phyloP scores from a whole-genome alignment of 805 yeast species.

The Lachancea quebecensis region DNA sequence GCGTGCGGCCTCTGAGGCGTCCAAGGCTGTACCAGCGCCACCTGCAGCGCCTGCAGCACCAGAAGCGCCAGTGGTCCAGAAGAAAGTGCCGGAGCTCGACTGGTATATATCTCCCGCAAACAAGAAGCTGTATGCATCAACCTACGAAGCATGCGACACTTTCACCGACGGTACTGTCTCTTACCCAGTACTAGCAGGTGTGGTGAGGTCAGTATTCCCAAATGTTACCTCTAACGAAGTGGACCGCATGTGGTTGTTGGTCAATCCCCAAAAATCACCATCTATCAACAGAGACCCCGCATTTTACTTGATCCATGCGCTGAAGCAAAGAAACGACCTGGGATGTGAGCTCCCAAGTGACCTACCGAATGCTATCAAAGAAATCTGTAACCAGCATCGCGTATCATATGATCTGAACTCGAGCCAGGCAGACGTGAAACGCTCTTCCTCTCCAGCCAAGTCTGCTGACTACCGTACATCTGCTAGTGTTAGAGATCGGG shows the following conservation, averaged over 20 bases:
- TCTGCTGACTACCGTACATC: constrained; percentile 1
- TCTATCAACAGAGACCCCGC: constrained; percentile 93
- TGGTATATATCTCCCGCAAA: constrained; percentile 97
- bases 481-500: constrained; percentile 36
- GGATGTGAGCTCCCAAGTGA: constrained; percentile 82
- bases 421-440: constrained; percentile 40
- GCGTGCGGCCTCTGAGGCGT: background rate
- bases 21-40: background rate
- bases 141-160: constrained; percentile 46
- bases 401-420: constrained; percentile 66
- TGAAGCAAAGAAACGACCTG: constrained; percentile 77
- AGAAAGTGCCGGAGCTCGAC: constrained; percentile 40
- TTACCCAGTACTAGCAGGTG: constrained; percentile 59
- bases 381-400: constrained; percentile 80
- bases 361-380: constrained; percentile 89
- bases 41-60: background rate
- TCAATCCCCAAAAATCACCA: constrained; percentile 80
- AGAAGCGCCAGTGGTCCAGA: background rate
- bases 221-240: constrained; percentile 80
- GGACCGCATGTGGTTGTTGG: constrained; percentile 88
- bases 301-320: constrained; percentile 78
- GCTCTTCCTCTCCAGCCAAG: constrained; percentile 15
- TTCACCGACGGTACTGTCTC: constrained; percentile 80
- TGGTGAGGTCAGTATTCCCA: constrained; percentile 56
- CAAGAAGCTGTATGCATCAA: constrained; percentile 65